These are phyloP conservation scores for Ustulina deusta DNA, from an alignment of 2,329 filamentous ascomycete genomes.

Conservation along the genomic window DNA sequence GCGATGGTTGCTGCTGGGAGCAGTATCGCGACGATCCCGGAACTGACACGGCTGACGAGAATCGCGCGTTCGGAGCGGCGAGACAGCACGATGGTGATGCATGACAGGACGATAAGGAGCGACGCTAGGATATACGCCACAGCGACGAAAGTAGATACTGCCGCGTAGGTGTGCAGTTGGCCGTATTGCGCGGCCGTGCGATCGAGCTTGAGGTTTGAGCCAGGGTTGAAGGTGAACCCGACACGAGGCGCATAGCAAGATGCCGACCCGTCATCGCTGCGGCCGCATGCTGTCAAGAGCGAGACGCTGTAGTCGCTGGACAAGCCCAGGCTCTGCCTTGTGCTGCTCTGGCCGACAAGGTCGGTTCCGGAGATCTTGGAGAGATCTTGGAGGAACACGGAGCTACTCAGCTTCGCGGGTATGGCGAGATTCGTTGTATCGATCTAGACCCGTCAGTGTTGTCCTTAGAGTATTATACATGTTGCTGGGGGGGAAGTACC, in stretches of 20 bases:
- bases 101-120: constrained; percentile 43
- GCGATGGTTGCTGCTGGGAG: constrained; percentile 48
- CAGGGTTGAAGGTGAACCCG: constrained; percentile 51
- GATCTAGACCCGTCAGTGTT: constrained; percentile 43
- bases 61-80: constrained; percentile 36
- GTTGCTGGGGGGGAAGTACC: constrained; percentile 38
- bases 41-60: constrained; percentile 39
- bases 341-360: constrained; percentile 49
- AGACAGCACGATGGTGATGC: constrained; percentile 41
- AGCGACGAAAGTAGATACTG: constrained; percentile 47
- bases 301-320: constrained; percentile 50
- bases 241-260: constrained; percentile 48
- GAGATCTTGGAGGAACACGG: constrained; percentile 51
- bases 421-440: constrained; percentile 49
- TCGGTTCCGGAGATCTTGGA: constrained; percentile 50
- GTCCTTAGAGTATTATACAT: background rate
- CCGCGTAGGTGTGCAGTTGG: constrained; percentile 47
- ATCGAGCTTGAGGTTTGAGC: constrained; percentile 49
- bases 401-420: constrained; percentile 50
- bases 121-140: constrained; percentile 49
- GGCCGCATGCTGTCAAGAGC: constrained; percentile 52
- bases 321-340: constrained; percentile 47
- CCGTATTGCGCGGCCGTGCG: constrained; percentile 42
- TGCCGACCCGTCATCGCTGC: constrained; percentile 39
- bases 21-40: constrained; percentile 44